Evolutionary conservation across 129 eudicot genomes (phyloP), one percentile per base, ranked within the genome.

Genomic region (Smallanthus sonchifolius): DNA sequence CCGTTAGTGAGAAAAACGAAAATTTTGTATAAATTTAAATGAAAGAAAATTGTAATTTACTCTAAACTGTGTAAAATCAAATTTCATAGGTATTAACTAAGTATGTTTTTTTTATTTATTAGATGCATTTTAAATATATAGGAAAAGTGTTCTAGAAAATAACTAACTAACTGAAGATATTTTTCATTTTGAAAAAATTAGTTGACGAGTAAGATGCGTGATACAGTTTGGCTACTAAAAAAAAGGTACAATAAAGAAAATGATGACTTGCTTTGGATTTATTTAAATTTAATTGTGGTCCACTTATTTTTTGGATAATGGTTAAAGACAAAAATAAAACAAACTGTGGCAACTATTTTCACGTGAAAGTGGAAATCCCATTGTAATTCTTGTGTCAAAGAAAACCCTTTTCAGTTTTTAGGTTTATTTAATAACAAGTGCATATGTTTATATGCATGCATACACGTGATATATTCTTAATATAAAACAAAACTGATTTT

Each of bases 301-400:
- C 77, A 52, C 42, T 36, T 65, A 28, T 39, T 77, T 10, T 1
- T 37, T 77, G n/a, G 55, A 36, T 49, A 28, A 36, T 49, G 17
- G 63, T 56, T 24, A 36, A 56, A 38, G 57, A 66, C 74, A 55
- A 69, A 24, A 47, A 48, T 70, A 35, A 49, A 70, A 71, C 73
- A 62, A 14, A 10, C 17, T 63, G 51, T 17, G 59, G 45, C 37
- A 35, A 57, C 75, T 69, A 70, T 77, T 77, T 59, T 78, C 82
- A 78, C 82, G 82, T 78, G 82, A 78, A 78, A 78, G 77, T 71
- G 56, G 43, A 78, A 38, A 38, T 70, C 13, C 38, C 64, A 39
- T 62, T 63, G 72, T 64, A 47, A 71, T 71, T 78, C 82, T 39
- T 62, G 82, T 78, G 82, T 78, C 66, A 38, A 77, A 59, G 37